Evolutionary conservation across 2,329 filamentous ascomycete species (phyloP).

Genomic region (Dactylellina leptospora): DNA sequence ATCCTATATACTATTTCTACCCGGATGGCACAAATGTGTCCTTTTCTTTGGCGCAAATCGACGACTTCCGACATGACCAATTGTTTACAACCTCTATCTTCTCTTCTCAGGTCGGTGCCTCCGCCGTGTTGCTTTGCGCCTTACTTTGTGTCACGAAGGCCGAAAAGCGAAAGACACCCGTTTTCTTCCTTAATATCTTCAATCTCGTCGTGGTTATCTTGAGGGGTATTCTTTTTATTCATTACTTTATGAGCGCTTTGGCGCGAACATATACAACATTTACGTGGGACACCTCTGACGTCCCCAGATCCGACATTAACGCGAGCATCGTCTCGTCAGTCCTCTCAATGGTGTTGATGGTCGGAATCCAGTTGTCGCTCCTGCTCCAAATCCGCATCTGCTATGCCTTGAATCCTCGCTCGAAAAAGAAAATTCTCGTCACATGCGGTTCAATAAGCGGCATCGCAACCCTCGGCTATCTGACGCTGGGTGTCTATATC

Average conservation of each 20-base stretch:
- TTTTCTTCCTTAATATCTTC: constrained; percentile 72
- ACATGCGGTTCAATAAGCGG: constrained; percentile 65
- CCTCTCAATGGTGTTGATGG: constrained; percentile 66
- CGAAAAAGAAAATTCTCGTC: constrained; percentile 61
- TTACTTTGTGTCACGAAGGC: constrained; percentile 73
- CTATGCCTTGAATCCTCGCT: constrained; percentile 60
- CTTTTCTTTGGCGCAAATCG: constrained; percentile 53
- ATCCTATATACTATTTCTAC: constrained; percentile 36
- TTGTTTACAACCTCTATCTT: constrained; percentile 64
- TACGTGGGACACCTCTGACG: constrained; percentile 65
- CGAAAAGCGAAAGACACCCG: constrained; percentile 70
- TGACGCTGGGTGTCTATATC: constrained; percentile 66
- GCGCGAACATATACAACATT: constrained; percentile 71
- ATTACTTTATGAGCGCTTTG: constrained; percentile 71
- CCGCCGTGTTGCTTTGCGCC: constrained; percentile 71
- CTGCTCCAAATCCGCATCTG: constrained; percentile 72
- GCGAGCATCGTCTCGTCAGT: constrained; percentile 64
- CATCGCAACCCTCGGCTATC: constrained; percentile 66
- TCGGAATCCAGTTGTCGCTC: constrained; percentile 69
- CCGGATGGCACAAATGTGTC: constrained; percentile 54
- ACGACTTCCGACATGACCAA: constrained; percentile 43
- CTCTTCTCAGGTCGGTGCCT: constrained; percentile 75
- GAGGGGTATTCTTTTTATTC: constrained; percentile 67
- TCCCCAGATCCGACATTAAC: constrained; percentile 63
- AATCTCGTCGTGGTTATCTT: constrained; percentile 70